phyloP scores from a whole-genome alignment of 371 early-diverging fungal genomes.

The Choanephora cucurbitarum region DNA sequence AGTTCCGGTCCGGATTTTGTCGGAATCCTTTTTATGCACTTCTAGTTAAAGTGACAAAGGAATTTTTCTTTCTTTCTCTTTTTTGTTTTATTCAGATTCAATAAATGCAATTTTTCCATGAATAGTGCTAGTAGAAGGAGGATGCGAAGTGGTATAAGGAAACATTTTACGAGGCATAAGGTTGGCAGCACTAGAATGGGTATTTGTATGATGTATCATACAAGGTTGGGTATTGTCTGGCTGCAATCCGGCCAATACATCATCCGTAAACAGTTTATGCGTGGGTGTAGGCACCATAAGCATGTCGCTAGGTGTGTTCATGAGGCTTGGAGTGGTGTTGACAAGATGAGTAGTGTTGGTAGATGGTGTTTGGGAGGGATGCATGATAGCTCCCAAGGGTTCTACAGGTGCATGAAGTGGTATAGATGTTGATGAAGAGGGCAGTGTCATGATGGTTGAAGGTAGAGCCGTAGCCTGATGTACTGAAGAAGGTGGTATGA shows the following conservation, averaged over 20 bases:
- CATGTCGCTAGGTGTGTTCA: not conserved
- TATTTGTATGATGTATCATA: not conserved
- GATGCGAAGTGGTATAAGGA: not conserved
- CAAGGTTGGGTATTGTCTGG: not conserved
- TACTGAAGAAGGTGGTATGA: not conserved
- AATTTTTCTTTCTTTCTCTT: too few relatives aligned
- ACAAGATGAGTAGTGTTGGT: too few relatives aligned
- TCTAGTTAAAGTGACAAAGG: too few relatives aligned
- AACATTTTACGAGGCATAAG: constrained; percentile 3
- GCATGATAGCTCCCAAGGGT: too few relatives aligned
- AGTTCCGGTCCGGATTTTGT: constrained; percentile 6
- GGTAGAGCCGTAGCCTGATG: too few relatives aligned
- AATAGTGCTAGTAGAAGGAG: not conserved
- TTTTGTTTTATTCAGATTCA: not conserved
- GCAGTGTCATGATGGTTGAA: too few relatives aligned
- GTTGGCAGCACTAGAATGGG: constrained; percentile 7
- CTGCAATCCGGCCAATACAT: not conserved
- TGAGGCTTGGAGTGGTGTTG: not conserved
- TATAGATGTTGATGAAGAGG: too few relatives aligned
- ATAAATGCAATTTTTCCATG: not conserved
- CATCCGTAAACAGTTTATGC: not conserved
- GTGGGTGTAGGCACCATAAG: not conserved
- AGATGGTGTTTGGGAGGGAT: too few relatives aligned
- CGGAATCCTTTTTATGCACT: not conserved
- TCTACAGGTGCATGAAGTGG: too few relatives aligned